Conservation (phyloP, 2,329 filamentous ascomycete species). For the Alternaria longipes region DNA sequence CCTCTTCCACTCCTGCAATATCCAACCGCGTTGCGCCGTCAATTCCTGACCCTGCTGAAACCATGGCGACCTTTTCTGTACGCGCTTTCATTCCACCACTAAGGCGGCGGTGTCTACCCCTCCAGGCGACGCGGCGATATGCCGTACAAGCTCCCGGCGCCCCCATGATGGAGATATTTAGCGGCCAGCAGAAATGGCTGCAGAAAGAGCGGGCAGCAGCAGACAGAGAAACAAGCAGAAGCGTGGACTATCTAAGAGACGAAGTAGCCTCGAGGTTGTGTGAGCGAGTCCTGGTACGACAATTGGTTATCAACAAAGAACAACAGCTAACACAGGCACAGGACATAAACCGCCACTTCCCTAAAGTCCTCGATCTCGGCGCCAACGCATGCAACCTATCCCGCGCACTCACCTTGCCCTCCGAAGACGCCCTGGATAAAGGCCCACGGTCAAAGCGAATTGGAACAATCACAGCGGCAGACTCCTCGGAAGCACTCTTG, state of each 20-base stretch:
- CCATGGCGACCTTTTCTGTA: slow-evolving; percentile 46
- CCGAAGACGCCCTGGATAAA: slow-evolving; percentile 69
- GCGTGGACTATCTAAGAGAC: slow-evolving; percentile 92
- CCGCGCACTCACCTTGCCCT: slow-evolving; percentile 71
- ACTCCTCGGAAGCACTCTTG: slow-evolving; percentile 80
- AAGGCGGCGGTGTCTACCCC: slow-evolving; percentile 35
- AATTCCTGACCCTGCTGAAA: slow-evolving; percentile 1
- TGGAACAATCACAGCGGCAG: slow-evolving; percentile 78
- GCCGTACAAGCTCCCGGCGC: slow-evolving; percentile 80
- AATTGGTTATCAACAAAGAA: neutral
- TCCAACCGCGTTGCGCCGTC: neutral
- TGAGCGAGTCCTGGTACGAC: slow-evolving; percentile 78
- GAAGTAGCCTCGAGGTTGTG: slow-evolving; percentile 86
- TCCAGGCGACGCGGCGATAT: slow-evolving; percentile 63
- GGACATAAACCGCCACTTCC: slow-evolving; percentile 92
- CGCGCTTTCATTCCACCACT: slow-evolving; percentile 49
- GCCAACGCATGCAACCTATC: slow-evolving; percentile 97
- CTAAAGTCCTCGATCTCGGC: slow-evolving; percentile 86
- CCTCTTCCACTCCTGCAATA: neutral
- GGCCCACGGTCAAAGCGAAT: slow-evolving; percentile 77
- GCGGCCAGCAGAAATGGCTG: slow-evolving; percentile 83
- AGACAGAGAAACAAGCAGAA: slow-evolving; percentile 74
- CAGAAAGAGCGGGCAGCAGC: slow-evolving; percentile 88
- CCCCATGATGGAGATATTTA: slow-evolving; percentile 90
- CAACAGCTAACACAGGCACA: slow-evolving; percentile 49